These are phyloP conservation scores for Sicyos edulis DNA, from an alignment of 306 rosid species.

Conservation along the genomic window DNA sequence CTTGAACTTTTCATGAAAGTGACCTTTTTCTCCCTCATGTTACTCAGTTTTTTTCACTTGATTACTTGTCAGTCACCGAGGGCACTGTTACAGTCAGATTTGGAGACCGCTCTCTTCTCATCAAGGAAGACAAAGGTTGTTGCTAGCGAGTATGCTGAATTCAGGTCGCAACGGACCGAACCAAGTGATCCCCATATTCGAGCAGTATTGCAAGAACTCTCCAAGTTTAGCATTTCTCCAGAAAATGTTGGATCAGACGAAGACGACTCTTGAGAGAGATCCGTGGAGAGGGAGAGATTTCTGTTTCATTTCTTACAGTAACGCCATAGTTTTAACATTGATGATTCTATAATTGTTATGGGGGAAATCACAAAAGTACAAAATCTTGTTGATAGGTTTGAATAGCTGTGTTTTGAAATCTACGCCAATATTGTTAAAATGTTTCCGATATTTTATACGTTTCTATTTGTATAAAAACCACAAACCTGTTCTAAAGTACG, in stretches of 20 bases:
- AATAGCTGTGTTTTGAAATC: conserved; percentile 8
- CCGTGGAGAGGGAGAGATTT: background rate
- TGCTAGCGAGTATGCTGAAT: conserved; percentile 66
- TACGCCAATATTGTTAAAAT: background rate
- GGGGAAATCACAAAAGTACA: background rate
- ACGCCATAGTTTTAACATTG: conserved; percentile 12
- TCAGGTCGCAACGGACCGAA: conserved; percentile 38
- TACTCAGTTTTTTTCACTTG: conserved; percentile 8
- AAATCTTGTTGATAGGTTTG: background rate
- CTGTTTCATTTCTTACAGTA: background rate
- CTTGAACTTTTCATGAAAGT: background rate
- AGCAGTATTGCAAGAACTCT: conserved; percentile 66
- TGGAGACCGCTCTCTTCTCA: conserved; percentile 61
- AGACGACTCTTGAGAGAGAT: conserved; percentile 6
- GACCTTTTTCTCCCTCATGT: background rate
- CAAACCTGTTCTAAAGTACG: background rate
- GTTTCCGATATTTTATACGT: background rate
- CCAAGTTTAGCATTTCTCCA: conserved; percentile 61
- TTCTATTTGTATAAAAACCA: background rate
- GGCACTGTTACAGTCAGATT: conserved; percentile 57
- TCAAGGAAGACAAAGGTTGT: conserved; percentile 76
- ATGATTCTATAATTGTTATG: conserved; percentile 9
- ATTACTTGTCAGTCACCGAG: conserved; percentile 58
- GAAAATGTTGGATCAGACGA: conserved; percentile 12
- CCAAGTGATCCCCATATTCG: conserved; percentile 52